Percentiles rank a stretch among this genome's conserved stretches.
Evolutionary conservation across 805 yeast species (phyloP).

Genomic region (Candida taoyuanica): DNA sequence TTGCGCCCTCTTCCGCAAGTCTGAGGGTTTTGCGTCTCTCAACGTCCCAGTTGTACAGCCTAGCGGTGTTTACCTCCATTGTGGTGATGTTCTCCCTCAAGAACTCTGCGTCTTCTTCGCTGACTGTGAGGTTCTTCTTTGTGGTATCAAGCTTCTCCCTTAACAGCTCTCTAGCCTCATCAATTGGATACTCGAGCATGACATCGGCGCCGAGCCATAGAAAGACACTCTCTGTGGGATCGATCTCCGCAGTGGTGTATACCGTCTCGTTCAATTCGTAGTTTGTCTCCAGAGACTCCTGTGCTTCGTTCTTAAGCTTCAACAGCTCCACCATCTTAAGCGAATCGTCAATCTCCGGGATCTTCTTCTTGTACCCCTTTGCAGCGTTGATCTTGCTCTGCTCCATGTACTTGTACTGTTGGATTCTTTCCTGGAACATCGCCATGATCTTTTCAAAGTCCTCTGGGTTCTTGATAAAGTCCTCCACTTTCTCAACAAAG

Average conservation of each 20-base stretch:
- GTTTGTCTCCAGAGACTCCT: conserved; percentile 57
- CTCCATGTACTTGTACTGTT: conserved; percentile 85
- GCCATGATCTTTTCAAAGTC: conserved; percentile 69
- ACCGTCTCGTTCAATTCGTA: conserved; percentile 93
- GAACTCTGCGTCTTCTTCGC: conserved; percentile 82
- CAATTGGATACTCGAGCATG: conserved; percentile 90
- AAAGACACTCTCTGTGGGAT: conserved; percentile 61
- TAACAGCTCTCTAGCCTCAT: conserved; percentile 77
- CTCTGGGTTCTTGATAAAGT: conserved; percentile 58
- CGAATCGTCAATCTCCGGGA: conserved; percentile 92
- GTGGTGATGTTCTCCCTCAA: conserved; percentile 88
- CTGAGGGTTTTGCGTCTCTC: conserved; percentile 55
- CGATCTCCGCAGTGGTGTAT: conserved; percentile 75
- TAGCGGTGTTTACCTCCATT: conserved; percentile 95
- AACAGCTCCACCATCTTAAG: conserved; percentile 65
- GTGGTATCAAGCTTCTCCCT: conserved; percentile 59
- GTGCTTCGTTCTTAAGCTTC: conserved; percentile 39
- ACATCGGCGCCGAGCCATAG: conserved; percentile 98
- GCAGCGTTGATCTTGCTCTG: conserved; percentile 36
- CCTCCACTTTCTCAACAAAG: conserved; percentile 79
- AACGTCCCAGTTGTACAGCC: conserved; percentile 86
- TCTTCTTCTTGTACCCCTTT: conserved; percentile 52
- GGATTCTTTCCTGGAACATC: conserved; percentile 80
- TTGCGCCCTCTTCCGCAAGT: conserved; percentile 38
- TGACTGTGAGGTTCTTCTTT: conserved; percentile 48